Conservation (phyloP, 2,329 filamentous ascomycete genomes). For the Aureobasidium musti region DNA sequence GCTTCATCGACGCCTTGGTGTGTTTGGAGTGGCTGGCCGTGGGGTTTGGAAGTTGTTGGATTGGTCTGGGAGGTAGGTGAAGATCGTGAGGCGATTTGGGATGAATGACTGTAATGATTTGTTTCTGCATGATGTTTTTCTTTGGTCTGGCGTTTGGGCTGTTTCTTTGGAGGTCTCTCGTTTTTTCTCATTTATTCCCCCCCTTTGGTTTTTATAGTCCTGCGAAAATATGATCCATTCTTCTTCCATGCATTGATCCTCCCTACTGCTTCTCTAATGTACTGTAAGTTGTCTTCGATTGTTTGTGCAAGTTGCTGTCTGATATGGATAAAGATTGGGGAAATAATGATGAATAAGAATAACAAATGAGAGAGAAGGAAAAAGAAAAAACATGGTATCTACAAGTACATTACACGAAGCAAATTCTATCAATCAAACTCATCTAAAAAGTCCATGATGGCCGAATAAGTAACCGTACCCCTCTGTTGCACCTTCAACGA, state of each 20-base stretch:
- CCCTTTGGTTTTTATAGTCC: background rate
- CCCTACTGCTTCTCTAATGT: too few relatives aligned
- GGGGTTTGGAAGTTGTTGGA: constrained; percentile 15
- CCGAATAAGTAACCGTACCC: constrained; percentile 8
- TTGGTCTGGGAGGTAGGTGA: constrained; percentile 17
- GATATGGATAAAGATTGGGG: too few relatives aligned
- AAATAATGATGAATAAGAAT: background rate
- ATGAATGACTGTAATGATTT: background rate
- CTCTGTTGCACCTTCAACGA: background rate
- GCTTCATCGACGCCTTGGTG: background rate
- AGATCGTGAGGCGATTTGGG: too few relatives aligned
- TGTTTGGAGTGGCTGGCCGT: background rate
- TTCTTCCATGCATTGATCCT: background rate
- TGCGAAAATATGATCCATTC: too few relatives aligned
- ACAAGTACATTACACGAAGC: background rate
- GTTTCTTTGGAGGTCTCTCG: background rate
- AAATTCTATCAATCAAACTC: background rate
- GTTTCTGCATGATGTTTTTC: background rate
- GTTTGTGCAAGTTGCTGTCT: too few relatives aligned
- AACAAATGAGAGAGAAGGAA: background rate
- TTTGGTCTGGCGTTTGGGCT: background rate
- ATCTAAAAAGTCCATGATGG: constrained; percentile 22
- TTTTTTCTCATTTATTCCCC: background rate
- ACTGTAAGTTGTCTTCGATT: too few relatives aligned
- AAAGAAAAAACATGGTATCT: background rate